These are phyloP conservation scores for Coleophoma cylindrospora DNA, from an alignment of 2,329 filamentous ascomycete genomes.

Conservation along the genomic window DNA sequence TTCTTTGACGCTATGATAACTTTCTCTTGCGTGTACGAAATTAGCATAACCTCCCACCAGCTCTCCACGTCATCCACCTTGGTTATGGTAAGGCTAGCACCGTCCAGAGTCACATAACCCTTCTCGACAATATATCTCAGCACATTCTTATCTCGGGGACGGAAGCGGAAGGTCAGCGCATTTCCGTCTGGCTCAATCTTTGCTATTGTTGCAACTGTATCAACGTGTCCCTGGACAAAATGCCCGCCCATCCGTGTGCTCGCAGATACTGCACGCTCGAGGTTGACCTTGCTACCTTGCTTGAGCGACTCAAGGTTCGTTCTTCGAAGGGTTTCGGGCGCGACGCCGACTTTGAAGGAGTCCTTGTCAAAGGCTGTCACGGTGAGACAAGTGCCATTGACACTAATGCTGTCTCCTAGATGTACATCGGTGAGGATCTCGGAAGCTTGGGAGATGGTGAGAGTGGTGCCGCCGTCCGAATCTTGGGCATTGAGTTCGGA, in stretches of 20 bases:
- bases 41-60: slow-evolving; percentile 97
- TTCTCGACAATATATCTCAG: slow-evolving; percentile 92
- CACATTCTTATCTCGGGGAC: slow-evolving; percentile 62
- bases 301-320: slow-evolving; percentile 83
- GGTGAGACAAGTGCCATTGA: slow-evolving; percentile 95
- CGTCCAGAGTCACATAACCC: slow-evolving; percentile 91
- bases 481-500: slow-evolving; percentile 76
- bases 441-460: slow-evolving; percentile 72
- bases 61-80: slow-evolving; percentile 72
- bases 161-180: slow-evolving; percentile 79
- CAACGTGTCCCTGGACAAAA: slow-evolving; percentile 97
- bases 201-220: slow-evolving; percentile 75
- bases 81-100: slow-evolving; percentile 90
- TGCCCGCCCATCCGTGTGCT: slow-evolving; percentile 96
- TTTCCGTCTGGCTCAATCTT: slow-evolving; percentile 79
- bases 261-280: slow-evolving; percentile 88
- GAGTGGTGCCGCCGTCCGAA: slow-evolving; percentile 78
- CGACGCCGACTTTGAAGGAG: slow-evolving; percentile 85
- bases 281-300: slow-evolving; percentile 69
- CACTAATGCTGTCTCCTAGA: slow-evolving; percentile 86
- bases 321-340: slow-evolving; percentile 90
- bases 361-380: slow-evolving; percentile 64
- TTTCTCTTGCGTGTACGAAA: slow-evolving; percentile 91
- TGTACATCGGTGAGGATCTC: slow-evolving; percentile 77
- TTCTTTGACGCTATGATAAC: slow-evolving; percentile 48